Evolutionary conservation across 257 asterid species (phyloP).

Genomic region (Jasminum sambac): DNA sequence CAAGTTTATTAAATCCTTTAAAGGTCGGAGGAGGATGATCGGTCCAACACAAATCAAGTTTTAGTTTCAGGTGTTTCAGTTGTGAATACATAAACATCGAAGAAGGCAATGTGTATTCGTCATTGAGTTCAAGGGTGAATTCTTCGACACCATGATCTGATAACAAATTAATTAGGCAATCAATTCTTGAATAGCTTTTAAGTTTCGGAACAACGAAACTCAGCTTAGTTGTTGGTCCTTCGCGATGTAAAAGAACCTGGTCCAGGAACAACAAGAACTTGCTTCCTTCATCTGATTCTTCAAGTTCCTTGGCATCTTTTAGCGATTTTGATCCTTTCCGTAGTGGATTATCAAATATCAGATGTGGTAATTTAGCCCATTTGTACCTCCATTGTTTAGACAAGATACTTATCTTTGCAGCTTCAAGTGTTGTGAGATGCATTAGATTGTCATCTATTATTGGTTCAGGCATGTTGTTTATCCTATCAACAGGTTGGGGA

Average conservation of each 20-base stretch:
- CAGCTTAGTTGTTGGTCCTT: slow-evolving; percentile 17
- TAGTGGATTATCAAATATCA: slow-evolving; percentile 8
- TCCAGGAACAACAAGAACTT: not conserved
- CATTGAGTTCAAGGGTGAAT: not conserved
- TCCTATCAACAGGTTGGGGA: slow-evolving; percentile 1
- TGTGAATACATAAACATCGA: not conserved
- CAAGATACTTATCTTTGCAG: slow-evolving; percentile 18
- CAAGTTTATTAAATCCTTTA: not conserved
- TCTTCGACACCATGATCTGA: slow-evolving; percentile 2
- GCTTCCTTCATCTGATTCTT: too few relatives aligned
- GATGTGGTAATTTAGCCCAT: slow-evolving; percentile 8
- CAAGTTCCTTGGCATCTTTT: too few relatives aligned
- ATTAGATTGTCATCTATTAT: not conserved
- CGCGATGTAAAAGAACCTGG: slow-evolving; percentile 14
- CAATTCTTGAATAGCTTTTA: not conserved
- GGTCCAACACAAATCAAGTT: slow-evolving; percentile 4
- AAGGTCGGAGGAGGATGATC: slow-evolving; percentile 17
- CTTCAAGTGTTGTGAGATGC: slow-evolving; percentile 20
- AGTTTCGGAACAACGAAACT: not conserved
- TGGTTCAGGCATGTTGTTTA: slow-evolving; percentile 18
- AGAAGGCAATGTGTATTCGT: not conserved
- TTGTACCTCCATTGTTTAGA: slow-evolving; percentile 21
- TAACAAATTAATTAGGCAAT: slow-evolving; percentile 2
- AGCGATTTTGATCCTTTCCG: not conserved
- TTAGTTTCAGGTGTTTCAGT: not conserved